Base-by-base conservation (phyloP, 2,329 filamentous ascomycete genomes). In the Colletotrichum sublineola region DNA sequence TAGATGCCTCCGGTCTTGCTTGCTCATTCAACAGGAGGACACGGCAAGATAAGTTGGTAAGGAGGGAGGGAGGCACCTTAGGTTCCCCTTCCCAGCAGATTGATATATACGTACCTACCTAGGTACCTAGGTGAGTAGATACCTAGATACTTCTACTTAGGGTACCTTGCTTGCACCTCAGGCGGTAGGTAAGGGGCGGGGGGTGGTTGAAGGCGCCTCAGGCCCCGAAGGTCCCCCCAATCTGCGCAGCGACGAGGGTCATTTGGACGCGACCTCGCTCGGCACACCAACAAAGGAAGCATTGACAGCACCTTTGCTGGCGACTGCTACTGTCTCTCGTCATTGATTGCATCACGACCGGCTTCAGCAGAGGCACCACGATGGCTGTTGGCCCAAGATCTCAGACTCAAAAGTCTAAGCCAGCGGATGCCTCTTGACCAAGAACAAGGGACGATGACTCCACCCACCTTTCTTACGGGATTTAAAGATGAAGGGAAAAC, bases 401-500 rank as follows among this genome's bases (percentile, higher is more conserved):
- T 67, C 14, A 9, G 38, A 64, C 31, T 24, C 38, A 20, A 24
- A 60, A 63, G 11, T 29, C 58, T 50, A 33, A 68, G 36, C 42
- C 66, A 48, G 70, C 66, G 67, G 60, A 73, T 61, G 53, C 60
- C 53, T 55, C 69, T 56, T 58, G 46, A 61, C 61, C 33, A 55
- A 55, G 53, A 44, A 55, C 31, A 48, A 56, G 66, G 68, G 67
- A 44, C 42, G 40, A 31, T 20, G 44, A 40, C 36, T 66, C 66
- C 69, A 38, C 36, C 60, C 66, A 65, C 60, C 44, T 5, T 73
- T 65, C 24, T 24, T 57, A 73, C 61, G 55, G 66, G 48, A 60
- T 46, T 60, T 61, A 36, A 46, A 46, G 58, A 61, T 36, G 61
- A 46, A 61, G 31, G 29, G 20, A 69, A 57, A 60, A 73, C 58